A percentile compares a stretch with the other conserved stretches of the same genome.
These are phyloP conservation scores for Sarocladium oryzae DNA, from an alignment of 2,329 filamentous ascomycete species.

Conservation along the genomic window DNA sequence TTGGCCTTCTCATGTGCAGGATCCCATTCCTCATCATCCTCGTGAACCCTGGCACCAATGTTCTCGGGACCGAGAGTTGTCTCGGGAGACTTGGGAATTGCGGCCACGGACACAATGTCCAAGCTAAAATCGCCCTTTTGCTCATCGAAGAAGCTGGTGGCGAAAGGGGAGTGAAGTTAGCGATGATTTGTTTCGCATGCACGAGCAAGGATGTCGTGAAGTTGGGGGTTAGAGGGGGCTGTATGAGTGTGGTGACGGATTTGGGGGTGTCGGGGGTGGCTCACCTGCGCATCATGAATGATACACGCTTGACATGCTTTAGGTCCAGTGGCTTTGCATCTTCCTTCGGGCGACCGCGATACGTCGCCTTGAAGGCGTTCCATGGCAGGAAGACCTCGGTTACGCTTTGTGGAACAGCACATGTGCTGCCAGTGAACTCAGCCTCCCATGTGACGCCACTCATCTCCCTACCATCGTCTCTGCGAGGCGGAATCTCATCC, in stretches of 20 bases:
- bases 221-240: background rate
- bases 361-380: slow-evolving; percentile 62
- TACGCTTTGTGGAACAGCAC: slow-evolving; percentile 17
- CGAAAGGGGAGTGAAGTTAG: background rate
- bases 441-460: slow-evolving; percentile 69
- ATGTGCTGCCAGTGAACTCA: slow-evolving; percentile 44
- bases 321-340: slow-evolving; percentile 55
- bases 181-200: background rate
- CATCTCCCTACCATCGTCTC: slow-evolving; percentile 62
- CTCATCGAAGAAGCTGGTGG: slow-evolving; percentile 62
- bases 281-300: slow-evolving; percentile 77
- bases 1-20: slow-evolving; percentile 1
- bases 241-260: background rate
- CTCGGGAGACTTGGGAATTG: slow-evolving; percentile 6
- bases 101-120: slow-evolving; percentile 23
- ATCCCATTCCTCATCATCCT: slow-evolving; percentile 4
- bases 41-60: background rate
- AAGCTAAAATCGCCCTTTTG: slow-evolving; percentile 61
- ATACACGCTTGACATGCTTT: slow-evolving; percentile 56
- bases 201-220: too few species aligned
- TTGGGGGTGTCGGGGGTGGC: slow-evolving; percentile 11
- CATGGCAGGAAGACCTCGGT: slow-evolving; percentile 51
- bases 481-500: slow-evolving; percentile 52
- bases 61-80: background rate
- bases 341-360: slow-evolving; percentile 59